Evolutionary conservation across 2,329 filamentous ascomycete genomes (phyloP), one percentile per base, ranked within the genome.

Genomic region (Claviceps humidiphila): DNA sequence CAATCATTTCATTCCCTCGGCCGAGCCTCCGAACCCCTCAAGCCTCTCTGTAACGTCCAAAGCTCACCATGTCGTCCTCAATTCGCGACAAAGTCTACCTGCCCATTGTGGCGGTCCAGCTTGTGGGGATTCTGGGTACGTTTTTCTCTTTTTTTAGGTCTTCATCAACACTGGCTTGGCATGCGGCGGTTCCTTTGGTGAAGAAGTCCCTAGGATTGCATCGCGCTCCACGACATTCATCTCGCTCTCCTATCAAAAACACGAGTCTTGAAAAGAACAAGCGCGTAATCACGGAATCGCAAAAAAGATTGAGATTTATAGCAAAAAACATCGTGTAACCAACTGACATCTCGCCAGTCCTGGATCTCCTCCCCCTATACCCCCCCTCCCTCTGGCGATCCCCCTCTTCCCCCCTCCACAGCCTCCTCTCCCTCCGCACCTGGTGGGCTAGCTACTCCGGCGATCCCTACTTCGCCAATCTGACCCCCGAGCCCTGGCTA

Each of bases 311-410:
- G 17, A 41, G n/a, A 16, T 4, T 17, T 14, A 7, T n/a, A 41
- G n/a, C 7, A 30, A 24, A 30, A 11, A 46, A 17, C 3, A 30
- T 30, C 8, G 26, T 9, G 6, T 3, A 46, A 17, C 4, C 9
- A 26, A 41, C 40, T 26, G 37, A 43, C 30, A 40, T 17, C 20
- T 26, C 20, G 16, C 5, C 52, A 80, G 77, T 71, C 57, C 69
- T 80, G 46, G 78, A 81, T 58, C 71, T 77, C 47, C 71, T 77
- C 39, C 68, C 71, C 37, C 69, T 77, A 57, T 80, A 79, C 61
- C 78, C 78, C 1, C 53, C 59, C 2, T 65, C 63, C 49, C 68
- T 80, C 46, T 76, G 71, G 63, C 59, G 64, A 2, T 54, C 66
- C 0, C 59, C 68, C 1, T 66, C 62, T 4, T 62, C 71, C 0